Evolutionary conservation across 257 asterid genomes (phyloP), one percentile per base, ranked within the genome.

Genomic region (Apocynum venetum): DNA sequence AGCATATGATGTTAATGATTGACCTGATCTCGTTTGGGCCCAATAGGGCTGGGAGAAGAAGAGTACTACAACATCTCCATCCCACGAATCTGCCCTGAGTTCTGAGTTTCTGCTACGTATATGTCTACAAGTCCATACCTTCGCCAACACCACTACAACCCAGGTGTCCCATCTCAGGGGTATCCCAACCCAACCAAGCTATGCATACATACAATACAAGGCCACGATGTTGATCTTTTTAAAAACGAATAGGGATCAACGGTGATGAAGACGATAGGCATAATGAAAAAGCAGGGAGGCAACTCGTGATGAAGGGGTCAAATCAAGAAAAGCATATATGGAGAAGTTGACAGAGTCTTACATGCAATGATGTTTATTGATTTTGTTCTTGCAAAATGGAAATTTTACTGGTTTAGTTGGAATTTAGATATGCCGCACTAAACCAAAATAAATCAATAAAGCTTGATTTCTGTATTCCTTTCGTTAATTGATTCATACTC

Each of bases 251-350:
- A 25, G 44, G 57, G 43, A 56, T 40, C 36, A 57, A 56, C 38
- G 61, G 38, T 14, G 53, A 25, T 4, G 31, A 69, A 4, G 53
- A 46, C 9, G 36, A 5, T 41, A 8, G 20, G 67, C 20, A 55
- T 55, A 35, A 48, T 36, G 12, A 43, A 70, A 0, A 51, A 41
- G 43, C 4, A 15, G 15, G 90, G 91, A 76, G 87, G 91, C 96
- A 89, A 83, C 93, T 86, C 94, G 94, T 91, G 97, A 86, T 84
- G 72, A 73, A 63, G 74, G 49, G 59, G 92, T 90, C 96, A 87
- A 84, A 83, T 90, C 96, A 77, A 52, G 76, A 80, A 78, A 70
- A 88, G 86, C 86, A 78, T 66, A 61, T 82, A 44, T 82, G 79
- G 84, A 56, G 85, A 84, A 81, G 57, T 83, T 69, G 83, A 55